Evolutionary conservation across 106 monocot species (phyloP).

Genomic region (Acorus calamus): DNA sequence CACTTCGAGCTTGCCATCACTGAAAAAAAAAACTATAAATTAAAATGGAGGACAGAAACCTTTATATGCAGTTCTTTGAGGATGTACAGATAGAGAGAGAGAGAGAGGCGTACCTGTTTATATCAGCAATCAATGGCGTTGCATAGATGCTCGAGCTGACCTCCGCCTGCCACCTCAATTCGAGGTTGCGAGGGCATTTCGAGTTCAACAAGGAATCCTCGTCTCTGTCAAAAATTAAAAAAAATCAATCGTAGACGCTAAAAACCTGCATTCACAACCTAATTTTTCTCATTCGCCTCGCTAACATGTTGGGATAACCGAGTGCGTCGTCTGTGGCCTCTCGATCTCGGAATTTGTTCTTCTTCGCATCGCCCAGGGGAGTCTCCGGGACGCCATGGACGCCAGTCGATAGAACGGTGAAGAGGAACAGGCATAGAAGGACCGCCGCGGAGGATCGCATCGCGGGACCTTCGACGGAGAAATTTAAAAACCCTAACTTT

Average conservation of each 20-base stretch:
- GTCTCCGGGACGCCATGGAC: slow-evolving; percentile 15
- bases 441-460: slow-evolving; percentile 10
- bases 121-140: slow-evolving; percentile 84
- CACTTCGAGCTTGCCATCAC: slow-evolving; percentile 93
- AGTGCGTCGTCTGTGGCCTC: slow-evolving; percentile 76
- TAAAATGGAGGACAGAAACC: neutral
- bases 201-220: slow-evolving; percentile 79
- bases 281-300: neutral
- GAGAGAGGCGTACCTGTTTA: slow-evolving; percentile 45
- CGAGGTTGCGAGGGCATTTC: slow-evolving; percentile 72
- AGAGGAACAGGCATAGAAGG: slow-evolving; percentile 10
- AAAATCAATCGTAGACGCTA: too few species aligned
- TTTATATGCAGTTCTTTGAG: neutral
- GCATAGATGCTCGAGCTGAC: slow-evolving; percentile 97
- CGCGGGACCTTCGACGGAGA: neutral
- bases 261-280: neutral
- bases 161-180: slow-evolving; percentile 95
- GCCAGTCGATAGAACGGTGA: slow-evolving; percentile 4
- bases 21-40: slow-evolving; percentile 25
- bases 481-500: too few species aligned
- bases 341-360: slow-evolving; percentile 84
- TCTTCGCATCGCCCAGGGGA: slow-evolving; percentile 11
- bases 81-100: too few species aligned
- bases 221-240: slow-evolving; percentile 46
- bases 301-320: slow-evolving; percentile 64